Evolutionary conservation across 371 early-diverging fungal species (phyloP).

Genomic region (Phascolomyces articulosus): DNA sequence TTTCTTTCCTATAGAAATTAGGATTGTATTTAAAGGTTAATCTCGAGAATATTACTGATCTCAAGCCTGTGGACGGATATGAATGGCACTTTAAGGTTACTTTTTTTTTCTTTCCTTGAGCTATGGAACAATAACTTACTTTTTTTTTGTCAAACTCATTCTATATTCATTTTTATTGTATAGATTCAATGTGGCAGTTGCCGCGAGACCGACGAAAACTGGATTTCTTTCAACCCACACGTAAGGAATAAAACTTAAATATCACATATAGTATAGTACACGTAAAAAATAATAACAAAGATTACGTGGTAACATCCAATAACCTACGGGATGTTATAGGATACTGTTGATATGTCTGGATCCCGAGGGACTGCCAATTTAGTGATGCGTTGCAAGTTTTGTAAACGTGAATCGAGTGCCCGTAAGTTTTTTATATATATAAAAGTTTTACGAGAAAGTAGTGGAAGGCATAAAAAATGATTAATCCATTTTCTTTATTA

Average conservation of each 20-base stretch:
- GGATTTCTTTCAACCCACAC: slow-evolving; percentile 71
- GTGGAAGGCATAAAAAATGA: not conserved
- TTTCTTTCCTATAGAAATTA: slow-evolving; percentile 34
- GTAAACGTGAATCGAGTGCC: slow-evolving; percentile 80
- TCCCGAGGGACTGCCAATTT: slow-evolving; percentile 85
- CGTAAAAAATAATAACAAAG: no score
- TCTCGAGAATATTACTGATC: slow-evolving; percentile 80
- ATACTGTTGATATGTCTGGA: slow-evolving; percentile 47
- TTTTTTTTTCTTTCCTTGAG: not conserved
- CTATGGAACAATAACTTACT: no score
- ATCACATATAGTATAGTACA: no score
- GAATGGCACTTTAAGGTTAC: slow-evolving; percentile 80
- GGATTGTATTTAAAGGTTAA: slow-evolving; percentile 77
- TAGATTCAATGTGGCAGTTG: slow-evolving; percentile 84
- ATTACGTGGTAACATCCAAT: no score
- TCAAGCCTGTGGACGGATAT: slow-evolving; percentile 63
- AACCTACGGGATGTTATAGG: no score
- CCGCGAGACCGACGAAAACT: slow-evolving; percentile 75
- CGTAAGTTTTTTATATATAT: slow-evolving; percentile 41
- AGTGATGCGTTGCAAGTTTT: slow-evolving; percentile 93
- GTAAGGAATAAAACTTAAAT: slow-evolving; percentile 1
- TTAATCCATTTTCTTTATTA: not conserved
- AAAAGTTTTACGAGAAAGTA: not conserved
- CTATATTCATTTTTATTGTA: not conserved
- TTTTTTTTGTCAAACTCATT: no score